A percentile compares a stretch with the other conserved stretches of the same genome.
Evolutionary conservation across 305 asterid species (phyloP).

Genomic region (Solanum hybrid): DNA sequence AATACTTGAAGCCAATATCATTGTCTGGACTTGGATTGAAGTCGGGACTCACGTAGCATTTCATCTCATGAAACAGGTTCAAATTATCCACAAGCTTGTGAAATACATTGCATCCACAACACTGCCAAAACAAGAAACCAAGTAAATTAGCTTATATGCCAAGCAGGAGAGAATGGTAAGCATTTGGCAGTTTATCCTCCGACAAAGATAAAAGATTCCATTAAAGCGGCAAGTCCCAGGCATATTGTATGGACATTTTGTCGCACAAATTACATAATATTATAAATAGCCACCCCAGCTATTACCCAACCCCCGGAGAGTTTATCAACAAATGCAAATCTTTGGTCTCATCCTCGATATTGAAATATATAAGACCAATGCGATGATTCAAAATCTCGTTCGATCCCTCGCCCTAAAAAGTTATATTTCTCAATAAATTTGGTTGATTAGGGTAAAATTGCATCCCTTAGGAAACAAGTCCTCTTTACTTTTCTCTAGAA

Average conservation of each 20-base stretch:
- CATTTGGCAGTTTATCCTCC: background rate
- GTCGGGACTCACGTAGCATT: constrained; percentile 72
- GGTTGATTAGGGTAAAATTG: background rate
- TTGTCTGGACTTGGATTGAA: constrained; percentile 56
- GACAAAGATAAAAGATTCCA: background rate
- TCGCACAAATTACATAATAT: background rate
- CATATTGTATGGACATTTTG: background rate
- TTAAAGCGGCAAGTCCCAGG: background rate
- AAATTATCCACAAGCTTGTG: constrained; percentile 91
- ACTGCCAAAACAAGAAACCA: constrained; percentile 26
- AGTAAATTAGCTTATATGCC: background rate
- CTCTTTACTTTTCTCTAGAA: background rate
- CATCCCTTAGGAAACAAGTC: background rate
- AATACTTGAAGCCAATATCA: constrained; percentile 38
- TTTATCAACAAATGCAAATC: background rate
- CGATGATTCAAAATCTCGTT: background rate
- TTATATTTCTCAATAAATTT: background rate
- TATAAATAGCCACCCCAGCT: background rate
- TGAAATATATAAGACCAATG: background rate
- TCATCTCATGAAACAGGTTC: constrained; percentile 81
- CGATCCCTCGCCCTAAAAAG: background rate
- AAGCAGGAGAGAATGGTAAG: background rate
- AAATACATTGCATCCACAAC: constrained; percentile 88
- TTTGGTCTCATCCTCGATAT: background rate
- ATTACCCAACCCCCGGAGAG: background rate